phyloP scores from a whole-genome alignment of 345 rosid genomes.

The Boechera retrofracta region DNA sequence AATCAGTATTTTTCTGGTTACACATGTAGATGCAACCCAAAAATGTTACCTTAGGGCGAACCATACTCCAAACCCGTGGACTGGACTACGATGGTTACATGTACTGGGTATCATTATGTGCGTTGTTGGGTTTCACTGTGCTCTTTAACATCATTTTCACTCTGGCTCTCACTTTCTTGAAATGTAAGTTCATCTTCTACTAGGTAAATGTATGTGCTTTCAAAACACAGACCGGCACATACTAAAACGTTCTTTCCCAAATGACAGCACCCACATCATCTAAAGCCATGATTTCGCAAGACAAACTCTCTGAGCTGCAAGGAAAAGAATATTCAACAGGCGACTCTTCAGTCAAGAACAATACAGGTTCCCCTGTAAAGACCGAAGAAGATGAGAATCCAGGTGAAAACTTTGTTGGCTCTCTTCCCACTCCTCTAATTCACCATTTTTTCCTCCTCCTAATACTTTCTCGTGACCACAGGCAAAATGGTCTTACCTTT shows the following conservation, averaged over 20 bases:
- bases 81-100: constrained; percentile 53
- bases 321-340: constrained; percentile 48
- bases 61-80: constrained; percentile 54
- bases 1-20: constrained; percentile 17
- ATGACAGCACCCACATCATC: constrained; percentile 74
- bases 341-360: constrained; percentile 6
- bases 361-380: constrained; percentile 27
- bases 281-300: constrained; percentile 67
- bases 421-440: constrained; percentile 7
- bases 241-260: neutral
- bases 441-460: constrained; percentile 8
- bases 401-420: constrained; percentile 21
- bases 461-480: constrained; percentile 19
- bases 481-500: constrained; percentile 72
- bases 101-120: constrained; percentile 79
- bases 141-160: constrained; percentile 57
- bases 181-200: constrained; percentile 49
- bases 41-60: constrained; percentile 51
- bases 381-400: constrained; percentile 5
- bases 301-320: constrained; percentile 57
- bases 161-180: constrained; percentile 60
- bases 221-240: neutral
- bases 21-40: constrained; percentile 33
- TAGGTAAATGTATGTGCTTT: neutral
- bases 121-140: constrained; percentile 54